These are phyloP conservation scores for Mycena galericulata DNA, from an alignment of 768 basidiomycete genomes.

Conservation along the genomic window DNA sequence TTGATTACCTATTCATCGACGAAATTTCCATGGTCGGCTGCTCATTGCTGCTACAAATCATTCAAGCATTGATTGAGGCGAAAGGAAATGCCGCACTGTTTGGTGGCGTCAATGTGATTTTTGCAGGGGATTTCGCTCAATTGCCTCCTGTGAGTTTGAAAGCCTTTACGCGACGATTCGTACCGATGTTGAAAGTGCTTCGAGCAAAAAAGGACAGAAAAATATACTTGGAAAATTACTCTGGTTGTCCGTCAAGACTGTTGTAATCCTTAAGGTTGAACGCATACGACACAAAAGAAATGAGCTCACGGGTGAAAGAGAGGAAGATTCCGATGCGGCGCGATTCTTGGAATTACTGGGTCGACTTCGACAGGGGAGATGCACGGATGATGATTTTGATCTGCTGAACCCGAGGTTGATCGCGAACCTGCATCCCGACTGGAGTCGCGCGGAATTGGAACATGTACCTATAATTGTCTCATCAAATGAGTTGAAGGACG, in stretches of 20 bases:
- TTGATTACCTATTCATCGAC: neutral
- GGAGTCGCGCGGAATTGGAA: too few relatives aligned
- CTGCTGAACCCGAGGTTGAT: too few relatives aligned
- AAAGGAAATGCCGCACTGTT: conserved; percentile 47
- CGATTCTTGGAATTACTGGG: too few relatives aligned
- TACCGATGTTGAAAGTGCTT: neutral
- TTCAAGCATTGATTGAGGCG: conserved; percentile 45
- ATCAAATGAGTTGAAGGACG: too few relatives aligned
- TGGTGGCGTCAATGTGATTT: conserved; percentile 55
- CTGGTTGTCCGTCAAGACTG: conserved; percentile 30
- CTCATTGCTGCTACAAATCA: conserved; percentile 44
- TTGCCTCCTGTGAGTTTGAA: conserved; percentile 50
- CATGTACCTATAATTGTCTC: too few relatives aligned
- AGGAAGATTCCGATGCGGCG: too few relatives aligned
- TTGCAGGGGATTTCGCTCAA: conserved; percentile 47
- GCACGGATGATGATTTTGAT: too few relatives aligned
- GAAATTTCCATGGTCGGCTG: conserved; percentile 45
- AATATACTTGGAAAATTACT: conserved; percentile 45
- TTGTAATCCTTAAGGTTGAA: conserved; percentile 48
- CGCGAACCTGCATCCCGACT: too few relatives aligned
- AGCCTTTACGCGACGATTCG: conserved; percentile 35
- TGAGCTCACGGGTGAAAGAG: too few relatives aligned
- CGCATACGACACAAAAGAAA: too few relatives aligned
- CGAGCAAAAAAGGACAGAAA: conserved; percentile 29
- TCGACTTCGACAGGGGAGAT: too few relatives aligned